Evolutionary conservation across 2,329 filamentous ascomycete species (phyloP), one percentile per base, ranked within the genome.

Genomic region (Aspergillus fischeri): DNA sequence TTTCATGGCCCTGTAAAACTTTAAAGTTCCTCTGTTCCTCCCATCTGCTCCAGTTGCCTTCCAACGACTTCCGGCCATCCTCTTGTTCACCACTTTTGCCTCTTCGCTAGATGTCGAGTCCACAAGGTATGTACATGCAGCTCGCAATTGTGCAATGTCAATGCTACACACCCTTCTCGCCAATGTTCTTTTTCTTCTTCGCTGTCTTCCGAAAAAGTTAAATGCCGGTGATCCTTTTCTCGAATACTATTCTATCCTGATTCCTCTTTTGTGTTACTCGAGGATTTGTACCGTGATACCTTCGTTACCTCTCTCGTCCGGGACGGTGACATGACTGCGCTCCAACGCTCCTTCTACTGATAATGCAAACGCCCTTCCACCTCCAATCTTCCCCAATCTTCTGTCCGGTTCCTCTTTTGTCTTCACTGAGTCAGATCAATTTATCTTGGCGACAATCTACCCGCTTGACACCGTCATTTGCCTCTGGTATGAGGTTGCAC

Each of bases 331-430:
- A 56, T 63, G 60, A 54, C 57, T 55, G 38, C 56, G 32, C 56
- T 67, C 63, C 65, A 64, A 62, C 62, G 56, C 60, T 59, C 59
- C 61, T 66, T 59, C 63, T 47, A 14, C 44, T 61, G 54, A 53
- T 51, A 54, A 49, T 35, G 11, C 41, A 45, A 25, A 14, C 49
- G 41, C 28, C 42, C 38, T 49, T 59, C 49, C 35, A 54, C 47
- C 49, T 25, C 48, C 27, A 32, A 27, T 47, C 44, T 50, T 47
- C 47, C 53, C 49, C n/a, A 27, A 25, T 45, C 58, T 42, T 52
- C 49, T 41, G 27, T 42, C 32, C 5, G 4, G 24, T 21, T 49
- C 35, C 35, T 56, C 28, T 49, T 21, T 14, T 20, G 24, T 41
- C 29, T 32, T 50, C 27, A 38, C 32, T 38, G 14, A 50, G 53